Conservation (phyloP, 1,284 basidiomycete genomes). For the Ceratobasidium sp. region DNA sequence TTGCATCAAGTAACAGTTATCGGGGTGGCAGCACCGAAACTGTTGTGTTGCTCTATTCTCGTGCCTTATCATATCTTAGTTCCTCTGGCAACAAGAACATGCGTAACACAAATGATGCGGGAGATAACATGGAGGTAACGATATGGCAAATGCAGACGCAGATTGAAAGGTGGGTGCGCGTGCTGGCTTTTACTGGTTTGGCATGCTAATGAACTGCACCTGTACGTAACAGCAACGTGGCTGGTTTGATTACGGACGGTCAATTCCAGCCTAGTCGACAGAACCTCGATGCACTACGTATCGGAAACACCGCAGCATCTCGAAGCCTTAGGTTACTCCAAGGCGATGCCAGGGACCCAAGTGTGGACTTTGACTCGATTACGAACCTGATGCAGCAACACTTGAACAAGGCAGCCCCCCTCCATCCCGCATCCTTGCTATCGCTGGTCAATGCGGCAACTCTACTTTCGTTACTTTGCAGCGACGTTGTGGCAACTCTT, state of each 20-base stretch:
- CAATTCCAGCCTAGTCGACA: background rate
- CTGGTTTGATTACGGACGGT: background rate
- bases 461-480: no score
- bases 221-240: no score
- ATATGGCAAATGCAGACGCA: constrained; percentile 10
- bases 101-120: background rate
- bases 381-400: no score
- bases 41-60: background rate
- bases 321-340: background rate
- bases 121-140: background rate
- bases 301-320: background rate
- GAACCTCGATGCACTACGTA: background rate
- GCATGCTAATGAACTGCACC: no score
- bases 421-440: background rate
- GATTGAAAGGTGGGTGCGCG: background rate
- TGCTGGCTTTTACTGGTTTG: background rate
- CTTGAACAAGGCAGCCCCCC: no score
- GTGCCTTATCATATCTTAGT: background rate
- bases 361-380: no score
- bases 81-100: background rate
- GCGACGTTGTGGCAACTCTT: no score
- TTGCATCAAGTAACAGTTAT: background rate
- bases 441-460: background rate
- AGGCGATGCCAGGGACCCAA: no score
- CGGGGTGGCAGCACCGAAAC: no score